A percentile compares a stretch with the other conserved stretches of the same genome.
These are phyloP conservation scores for Elaphomyces granulatus DNA, from an alignment of 495 filamentous ascomycete genomes.

Conservation along the genomic window DNA sequence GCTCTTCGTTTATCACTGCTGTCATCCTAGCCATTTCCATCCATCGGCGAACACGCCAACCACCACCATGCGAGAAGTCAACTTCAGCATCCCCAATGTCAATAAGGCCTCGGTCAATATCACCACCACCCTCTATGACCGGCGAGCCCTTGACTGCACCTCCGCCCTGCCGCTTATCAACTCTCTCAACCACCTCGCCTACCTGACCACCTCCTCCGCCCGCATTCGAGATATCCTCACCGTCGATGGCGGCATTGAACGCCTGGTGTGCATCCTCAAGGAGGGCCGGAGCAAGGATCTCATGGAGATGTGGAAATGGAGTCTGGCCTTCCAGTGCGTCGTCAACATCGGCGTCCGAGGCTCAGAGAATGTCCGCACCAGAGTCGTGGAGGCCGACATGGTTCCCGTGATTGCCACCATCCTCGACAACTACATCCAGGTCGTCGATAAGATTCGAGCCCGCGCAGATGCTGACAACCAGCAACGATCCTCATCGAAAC, in stretches of 20 bases:
- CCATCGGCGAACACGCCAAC: not conserved
- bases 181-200: conserved; percentile 94
- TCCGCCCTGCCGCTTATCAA: conserved; percentile 96
- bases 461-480: conserved; percentile 58
- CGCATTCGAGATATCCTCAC: conserved; percentile 95
- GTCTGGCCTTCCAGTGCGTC: conserved; percentile 94
- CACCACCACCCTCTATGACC: conserved; percentile 95
- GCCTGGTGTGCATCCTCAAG: conserved; percentile 93
- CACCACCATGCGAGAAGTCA: conserved; percentile 85
- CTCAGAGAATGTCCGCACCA: conserved; percentile 80
- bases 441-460: conserved; percentile 78
- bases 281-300: conserved; percentile 89
- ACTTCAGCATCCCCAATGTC: conserved; percentile 98
- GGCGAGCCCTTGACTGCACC: conserved; percentile 92
- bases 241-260: conserved; percentile 93
- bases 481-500: conserved; percentile 36
- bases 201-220: conserved; percentile 95
- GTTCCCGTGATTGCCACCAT: conserved; percentile 99
- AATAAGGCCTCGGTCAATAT: conserved; percentile 99
- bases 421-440: conserved; percentile 94
- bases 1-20: not conserved
- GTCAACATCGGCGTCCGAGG: conserved; percentile 97
- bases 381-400: conserved; percentile 97
- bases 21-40: not conserved
- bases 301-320: conserved; percentile 99